Evolutionary conservation across 495 filamentous ascomycete species (phyloP), one percentile per base, ranked within the genome.

Genomic region (Neurospora sp.): DNA sequence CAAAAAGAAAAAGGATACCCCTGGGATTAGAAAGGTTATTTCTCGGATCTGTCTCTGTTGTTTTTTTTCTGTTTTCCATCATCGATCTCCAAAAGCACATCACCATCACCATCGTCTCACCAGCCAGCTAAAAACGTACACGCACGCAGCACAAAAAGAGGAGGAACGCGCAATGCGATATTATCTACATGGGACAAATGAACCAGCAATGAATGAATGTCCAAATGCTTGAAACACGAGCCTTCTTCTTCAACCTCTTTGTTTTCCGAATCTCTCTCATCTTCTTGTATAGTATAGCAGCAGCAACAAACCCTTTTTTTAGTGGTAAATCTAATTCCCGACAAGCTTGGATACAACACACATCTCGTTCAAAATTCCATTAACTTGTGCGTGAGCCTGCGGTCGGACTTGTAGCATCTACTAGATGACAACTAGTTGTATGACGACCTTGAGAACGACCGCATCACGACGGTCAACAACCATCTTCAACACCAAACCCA

Each of bases 201-300:
- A 66, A 66, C 53, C 53, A 66, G 53, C 53, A 66, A 66, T 66
- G 53, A 66, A 66, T 66, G 53, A 66, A 66, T 66, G 53, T 66
- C 53, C 53, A 66, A 66, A 35, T 18, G 53, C 53, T 66, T 66
- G 14, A 37, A 35, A 44, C 35, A 18, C 31, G 53, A 66, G 53
- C 35, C 53, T 35, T 66, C 53, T 66, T 66, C 27, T 61, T 31
- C 27, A 27, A 12, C 10, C 20, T 35, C 12, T 35, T 59, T 66
- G 14, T 66, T 66, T 66, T 27, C 20, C 48, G 44, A 10, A 48
- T 20, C 44, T 4, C 44, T 18, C 1, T 48, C 46, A 5, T 53
- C 46, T 20, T 53, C 46, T 22, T 53, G 46, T 53, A 53, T 53
- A 53, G 46, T 53, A 53, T 53, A 53, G 20, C 48, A 53, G n/a